phyloP scores from a whole-genome alignment of 1,139 yeast species.

The Entelexis sorbosivorans region DNA sequence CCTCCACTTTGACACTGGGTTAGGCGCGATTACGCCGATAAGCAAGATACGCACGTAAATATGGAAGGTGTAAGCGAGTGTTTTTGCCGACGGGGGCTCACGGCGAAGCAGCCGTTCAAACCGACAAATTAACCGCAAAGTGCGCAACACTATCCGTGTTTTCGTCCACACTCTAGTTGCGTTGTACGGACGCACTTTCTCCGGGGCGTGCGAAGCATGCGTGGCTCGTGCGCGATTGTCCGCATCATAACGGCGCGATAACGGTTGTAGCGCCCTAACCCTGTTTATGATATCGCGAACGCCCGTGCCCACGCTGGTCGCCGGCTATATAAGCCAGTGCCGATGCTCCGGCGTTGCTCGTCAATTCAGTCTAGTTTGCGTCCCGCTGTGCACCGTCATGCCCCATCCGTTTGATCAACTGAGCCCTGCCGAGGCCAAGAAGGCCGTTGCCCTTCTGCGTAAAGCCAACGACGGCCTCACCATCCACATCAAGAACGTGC shows the following conservation, averaged over 20 bases:
- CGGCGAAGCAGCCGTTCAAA: background rate
- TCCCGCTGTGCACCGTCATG: background rate
- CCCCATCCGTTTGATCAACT: constrained; percentile 54
- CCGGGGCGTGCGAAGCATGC: no score
- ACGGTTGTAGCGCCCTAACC: background rate
- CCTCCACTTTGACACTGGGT: background rate
- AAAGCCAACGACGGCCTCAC: constrained; percentile 38
- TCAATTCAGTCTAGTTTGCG: no score
- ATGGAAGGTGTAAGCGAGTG: constrained; percentile 1
- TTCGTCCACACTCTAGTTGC: no score
- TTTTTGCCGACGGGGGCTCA: background rate
- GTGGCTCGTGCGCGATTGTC: no score
- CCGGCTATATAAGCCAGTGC: background rate
- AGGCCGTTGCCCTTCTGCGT: constrained; percentile 43
- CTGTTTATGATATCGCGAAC: background rate
- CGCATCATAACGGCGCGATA: background rate
- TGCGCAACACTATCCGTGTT: no score
- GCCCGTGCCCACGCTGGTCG: background rate
- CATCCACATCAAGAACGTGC: constrained; percentile 63
- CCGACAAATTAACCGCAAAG: no score
- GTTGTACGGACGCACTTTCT: no score
- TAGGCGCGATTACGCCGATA: background rate
- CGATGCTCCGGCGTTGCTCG: background rate
- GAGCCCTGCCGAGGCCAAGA: constrained; percentile 51
- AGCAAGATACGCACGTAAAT: background rate